phyloP scores from a whole-genome alignment of 306 rosid genomes.

The Delonix regia region DNA sequence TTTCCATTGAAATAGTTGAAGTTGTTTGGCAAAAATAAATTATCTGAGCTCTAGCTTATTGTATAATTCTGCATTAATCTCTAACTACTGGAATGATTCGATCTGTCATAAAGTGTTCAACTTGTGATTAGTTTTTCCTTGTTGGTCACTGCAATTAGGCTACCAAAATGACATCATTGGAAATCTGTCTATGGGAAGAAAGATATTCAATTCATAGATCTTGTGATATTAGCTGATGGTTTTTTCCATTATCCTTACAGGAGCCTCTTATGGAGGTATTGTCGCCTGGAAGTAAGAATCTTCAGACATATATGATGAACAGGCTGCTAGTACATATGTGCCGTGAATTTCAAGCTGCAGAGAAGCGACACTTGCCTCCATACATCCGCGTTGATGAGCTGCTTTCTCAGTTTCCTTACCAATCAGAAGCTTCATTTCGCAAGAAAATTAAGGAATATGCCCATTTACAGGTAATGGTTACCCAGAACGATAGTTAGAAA shows the following conservation, averaged over 20 bases:
- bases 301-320: constrained; percentile 86
- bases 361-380: constrained; percentile 68
- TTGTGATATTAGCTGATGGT: constrained; percentile 16
- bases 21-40: background rate
- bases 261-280: constrained; percentile 98
- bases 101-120: constrained; percentile 24
- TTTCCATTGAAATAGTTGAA: background rate
- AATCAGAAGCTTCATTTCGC: constrained; percentile 76
- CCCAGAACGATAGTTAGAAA: background rate
- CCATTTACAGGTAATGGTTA: constrained; percentile 67
- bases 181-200: constrained; percentile 8
- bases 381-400: constrained; percentile 66
- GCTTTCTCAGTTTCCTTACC: constrained; percentile 78
- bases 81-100: constrained; percentile 9
- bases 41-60: background rate
- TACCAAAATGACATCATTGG: background rate
- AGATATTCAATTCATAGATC: background rate
- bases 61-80: background rate
- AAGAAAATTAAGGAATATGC: constrained; percentile 86
- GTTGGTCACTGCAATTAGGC: constrained; percentile 13
- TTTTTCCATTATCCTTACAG: constrained; percentile 52
- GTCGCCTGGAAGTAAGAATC: constrained; percentile 94
- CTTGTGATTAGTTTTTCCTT: constrained; percentile 18
- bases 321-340: constrained; percentile 82
- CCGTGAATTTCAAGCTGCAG: constrained; percentile 87